Conservation (phyloP, 306 rosid species). For the Cicer cuneatum region DNA sequence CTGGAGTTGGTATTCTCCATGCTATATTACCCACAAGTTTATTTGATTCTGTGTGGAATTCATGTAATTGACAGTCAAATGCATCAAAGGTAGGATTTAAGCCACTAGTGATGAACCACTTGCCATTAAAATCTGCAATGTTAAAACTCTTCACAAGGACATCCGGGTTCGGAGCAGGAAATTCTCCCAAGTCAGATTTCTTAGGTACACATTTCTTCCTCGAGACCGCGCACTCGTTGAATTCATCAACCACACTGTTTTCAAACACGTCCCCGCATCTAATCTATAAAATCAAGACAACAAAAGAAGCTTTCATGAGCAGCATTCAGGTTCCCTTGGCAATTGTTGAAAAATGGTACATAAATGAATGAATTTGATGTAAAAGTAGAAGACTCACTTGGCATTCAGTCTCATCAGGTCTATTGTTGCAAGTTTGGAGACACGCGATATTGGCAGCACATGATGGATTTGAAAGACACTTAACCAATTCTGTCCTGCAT, state of each 20-base stretch:
- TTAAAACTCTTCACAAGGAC: conserved; percentile 77
- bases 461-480: conserved; percentile 81
- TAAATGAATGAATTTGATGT: neutral
- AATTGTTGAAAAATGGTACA: conserved; percentile 13
- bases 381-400: conserved; percentile 64
- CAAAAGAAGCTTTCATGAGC: conserved; percentile 38
- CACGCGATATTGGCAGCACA: conserved; percentile 97
- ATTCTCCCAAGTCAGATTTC: conserved; percentile 96
- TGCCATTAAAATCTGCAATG: conserved; percentile 77
- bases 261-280: conserved; percentile 91
- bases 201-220: conserved; percentile 88
- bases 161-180: conserved; percentile 82
- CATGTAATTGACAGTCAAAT: conserved; percentile 92
- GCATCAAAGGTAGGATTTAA: conserved; percentile 84
- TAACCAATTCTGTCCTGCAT: conserved; percentile 86
- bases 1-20: conserved; percentile 90
- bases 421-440: conserved; percentile 94
- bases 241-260: conserved; percentile 90
- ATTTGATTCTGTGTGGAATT: conserved; percentile 69
- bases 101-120: conserved; percentile 94
- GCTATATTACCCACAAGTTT: conserved; percentile 79
- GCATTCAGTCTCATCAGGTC: conserved; percentile 97
- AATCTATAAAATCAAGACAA: conserved; percentile 59
- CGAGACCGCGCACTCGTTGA: conserved; percentile 95
- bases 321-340: neutral